Conservation (phyloP, 2,329 filamentous ascomycete genomes). For the Cladobotryum protrusum region DNA sequence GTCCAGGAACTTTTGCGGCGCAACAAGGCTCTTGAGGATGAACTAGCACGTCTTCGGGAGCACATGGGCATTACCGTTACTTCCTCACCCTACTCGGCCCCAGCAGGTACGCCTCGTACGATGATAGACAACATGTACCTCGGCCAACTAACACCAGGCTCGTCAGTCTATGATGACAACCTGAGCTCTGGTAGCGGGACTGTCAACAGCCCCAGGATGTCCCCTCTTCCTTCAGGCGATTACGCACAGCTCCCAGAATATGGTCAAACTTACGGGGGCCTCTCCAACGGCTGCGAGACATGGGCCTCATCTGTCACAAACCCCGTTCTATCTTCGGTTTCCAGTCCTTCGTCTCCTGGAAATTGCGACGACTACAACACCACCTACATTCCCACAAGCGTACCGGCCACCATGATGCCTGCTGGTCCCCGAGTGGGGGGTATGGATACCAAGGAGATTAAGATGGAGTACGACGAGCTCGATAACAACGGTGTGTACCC, state of each 20-base stretch:
- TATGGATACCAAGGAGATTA: conserved; percentile 27
- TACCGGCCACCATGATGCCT: conserved; percentile 39
- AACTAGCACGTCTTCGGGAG: conserved; percentile 41
- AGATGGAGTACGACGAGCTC: conserved; percentile 36
- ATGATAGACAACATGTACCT: conserved; percentile 10
- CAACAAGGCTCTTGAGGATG: conserved; percentile 49
- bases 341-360: conserved; percentile 46
- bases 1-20: conserved; percentile 45
- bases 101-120: conserved; percentile 31
- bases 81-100: conserved; percentile 33
- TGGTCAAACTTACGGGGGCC: conserved; percentile 29
- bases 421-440: conserved; percentile 12
- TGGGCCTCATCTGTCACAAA: conserved; percentile 41
- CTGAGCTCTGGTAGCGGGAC: conserved; percentile 32
- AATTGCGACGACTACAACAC: conserved; percentile 41
- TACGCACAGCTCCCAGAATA: conserved; percentile 40
- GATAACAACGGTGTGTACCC: conserved; percentile 24
- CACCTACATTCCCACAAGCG: conserved; percentile 44
- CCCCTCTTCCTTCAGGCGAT: conserved; percentile 39
- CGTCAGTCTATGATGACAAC: conserved; percentile 36
- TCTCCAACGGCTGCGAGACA: conserved; percentile 38
- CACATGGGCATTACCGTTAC: conserved; percentile 37
- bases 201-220: conserved; percentile 39
- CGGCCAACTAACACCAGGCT: conserved; percentile 17
- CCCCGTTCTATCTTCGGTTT: conserved; percentile 42